These are phyloP conservation scores for Dendrobium chrysotoxum DNA, from an alignment of 106 monocot species.

Conservation along the genomic window DNA sequence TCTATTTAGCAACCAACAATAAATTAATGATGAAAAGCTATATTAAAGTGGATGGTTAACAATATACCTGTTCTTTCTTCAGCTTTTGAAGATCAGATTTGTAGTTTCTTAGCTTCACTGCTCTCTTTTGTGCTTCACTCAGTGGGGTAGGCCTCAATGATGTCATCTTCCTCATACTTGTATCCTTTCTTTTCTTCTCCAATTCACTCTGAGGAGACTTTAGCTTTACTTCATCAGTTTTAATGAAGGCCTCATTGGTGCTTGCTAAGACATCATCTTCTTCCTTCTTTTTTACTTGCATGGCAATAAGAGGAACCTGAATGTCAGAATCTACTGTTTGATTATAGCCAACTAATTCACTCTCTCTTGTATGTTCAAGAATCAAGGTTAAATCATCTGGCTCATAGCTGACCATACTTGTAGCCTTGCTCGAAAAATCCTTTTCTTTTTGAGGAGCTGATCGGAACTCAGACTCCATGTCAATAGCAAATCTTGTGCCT, in stretches of 20 bases:
- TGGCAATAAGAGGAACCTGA: slow-evolving; percentile 24
- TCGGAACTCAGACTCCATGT: slow-evolving; percentile 54
- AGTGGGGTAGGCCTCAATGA: slow-evolving; percentile 32
- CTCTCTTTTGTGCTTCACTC: slow-evolving; percentile 84
- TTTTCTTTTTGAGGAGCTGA: slow-evolving; percentile 15
- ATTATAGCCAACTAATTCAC: slow-evolving; percentile 52
- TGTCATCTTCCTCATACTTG: slow-evolving; percentile 24
- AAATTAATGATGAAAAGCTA: no score
- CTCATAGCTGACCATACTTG: slow-evolving; percentile 38
- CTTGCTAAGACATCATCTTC: slow-evolving; percentile 21
- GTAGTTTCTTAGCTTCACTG: slow-evolving; percentile 74
- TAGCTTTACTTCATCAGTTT: slow-evolving; percentile 40
- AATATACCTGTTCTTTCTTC: slow-evolving; percentile 71
- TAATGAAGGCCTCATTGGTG: slow-evolving; percentile 26
- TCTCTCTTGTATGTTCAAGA: slow-evolving; percentile 49
- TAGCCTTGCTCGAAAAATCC: slow-evolving; percentile 14
- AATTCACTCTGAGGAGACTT: slow-evolving; percentile 26
- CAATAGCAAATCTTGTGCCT: slow-evolving; percentile 33
- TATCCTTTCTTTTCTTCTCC: slow-evolving; percentile 48
- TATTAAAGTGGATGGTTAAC: neutral
- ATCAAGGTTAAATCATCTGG: slow-evolving; percentile 78
- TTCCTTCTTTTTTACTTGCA: slow-evolving; percentile 16
- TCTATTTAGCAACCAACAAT: neutral
- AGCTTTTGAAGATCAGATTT: slow-evolving; percentile 88
- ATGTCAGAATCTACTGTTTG: slow-evolving; percentile 57